Evolutionary conservation across 208 protist species (phyloP).

Genomic region (Acanthamoeba healyi): DNA sequence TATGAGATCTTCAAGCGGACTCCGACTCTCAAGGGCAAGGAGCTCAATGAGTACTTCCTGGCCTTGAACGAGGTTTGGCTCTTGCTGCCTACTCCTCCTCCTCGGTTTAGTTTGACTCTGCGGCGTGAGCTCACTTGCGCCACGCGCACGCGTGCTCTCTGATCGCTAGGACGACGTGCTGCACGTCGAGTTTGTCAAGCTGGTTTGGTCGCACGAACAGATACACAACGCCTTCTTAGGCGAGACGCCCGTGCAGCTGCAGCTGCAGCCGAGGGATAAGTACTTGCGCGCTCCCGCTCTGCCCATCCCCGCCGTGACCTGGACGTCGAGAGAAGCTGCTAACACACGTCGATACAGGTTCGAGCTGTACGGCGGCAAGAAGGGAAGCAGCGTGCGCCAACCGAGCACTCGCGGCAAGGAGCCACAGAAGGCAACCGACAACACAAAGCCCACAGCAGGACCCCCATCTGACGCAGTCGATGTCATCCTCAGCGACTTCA

Average conservation of each 20-base stretch:
- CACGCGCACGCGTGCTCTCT: too few relatives aligned
- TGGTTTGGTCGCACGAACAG: constrained; percentile 37
- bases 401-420: neutral
- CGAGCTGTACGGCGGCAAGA: constrained; percentile 17
- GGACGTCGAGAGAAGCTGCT: neutral
- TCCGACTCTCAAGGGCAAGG: constrained; percentile 8
- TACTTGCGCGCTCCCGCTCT: neutral
- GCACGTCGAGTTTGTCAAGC: constrained; percentile 21
- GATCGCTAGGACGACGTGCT: constrained; percentile 9
- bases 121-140: too few relatives aligned
- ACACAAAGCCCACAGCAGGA: neutral
- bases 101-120: too few relatives aligned
- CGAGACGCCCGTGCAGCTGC: neutral
- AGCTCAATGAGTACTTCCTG: constrained; percentile 28
- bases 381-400: neutral
- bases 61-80: constrained; percentile 16
- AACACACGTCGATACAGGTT: neutral
- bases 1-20: constrained; percentile 43
- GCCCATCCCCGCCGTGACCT: neutral
- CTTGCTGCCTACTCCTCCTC: too few relatives aligned
- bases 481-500: constrained; percentile 5
- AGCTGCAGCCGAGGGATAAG: neutral
- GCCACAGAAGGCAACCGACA: neutral
- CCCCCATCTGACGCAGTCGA: neutral
- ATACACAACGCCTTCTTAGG: neutral